Base-by-base conservation (phyloP, 2,329 filamentous ascomycete species). In the Parascedosporium putredinis region DNA sequence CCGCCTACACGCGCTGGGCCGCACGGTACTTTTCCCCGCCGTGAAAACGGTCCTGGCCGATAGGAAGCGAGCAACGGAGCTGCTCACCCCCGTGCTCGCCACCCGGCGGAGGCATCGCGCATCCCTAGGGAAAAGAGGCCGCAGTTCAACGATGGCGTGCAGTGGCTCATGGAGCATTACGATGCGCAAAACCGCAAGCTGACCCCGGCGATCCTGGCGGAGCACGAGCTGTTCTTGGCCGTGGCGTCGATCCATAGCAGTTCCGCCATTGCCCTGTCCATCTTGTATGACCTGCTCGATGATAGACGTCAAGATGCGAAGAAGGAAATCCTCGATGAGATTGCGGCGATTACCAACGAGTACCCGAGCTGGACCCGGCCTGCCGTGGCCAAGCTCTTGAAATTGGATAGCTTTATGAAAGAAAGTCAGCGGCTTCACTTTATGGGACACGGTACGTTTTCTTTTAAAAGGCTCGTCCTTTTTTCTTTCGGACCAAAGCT, bases 401-500 rank as follows among this genome's bases (percentile, higher is more conserved):
- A 69, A 2, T 53, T 71, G 53, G 68, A 72, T 54, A 71, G 68
- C 48, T 60, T 64, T 1, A 55, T 71, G 50, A 70, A 70, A 46
- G 68, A 72, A 53, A 59, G 57, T 1, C 62, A 64, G 50, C 57
- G 68, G 2, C 27, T 64, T 12, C 45, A 47, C 25, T 47, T 47
- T 31, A 51, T 47, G 45, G 45, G 45, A 6, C 45, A 47, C 14
- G 45, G 45, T 44, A 22, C 7, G 27, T 31, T 31, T 7, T 12
- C 12, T 12, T 12, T 42, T 22, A n/a, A n/a, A n/a, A 22, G 38
- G 16, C 38, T 23, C 25, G 4, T n/a, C 14, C 14, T 5, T 20
- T 14, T 5, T 2, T 14, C 2, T 23, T 45, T 29, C 22, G 8
- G 7, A 29, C 2, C 7, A 45, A 29, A 23, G 27, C 3, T 20